Evolutionary conservation across 805 yeast species (phyloP).

Genomic region (Komagataella ulmi): DNA sequence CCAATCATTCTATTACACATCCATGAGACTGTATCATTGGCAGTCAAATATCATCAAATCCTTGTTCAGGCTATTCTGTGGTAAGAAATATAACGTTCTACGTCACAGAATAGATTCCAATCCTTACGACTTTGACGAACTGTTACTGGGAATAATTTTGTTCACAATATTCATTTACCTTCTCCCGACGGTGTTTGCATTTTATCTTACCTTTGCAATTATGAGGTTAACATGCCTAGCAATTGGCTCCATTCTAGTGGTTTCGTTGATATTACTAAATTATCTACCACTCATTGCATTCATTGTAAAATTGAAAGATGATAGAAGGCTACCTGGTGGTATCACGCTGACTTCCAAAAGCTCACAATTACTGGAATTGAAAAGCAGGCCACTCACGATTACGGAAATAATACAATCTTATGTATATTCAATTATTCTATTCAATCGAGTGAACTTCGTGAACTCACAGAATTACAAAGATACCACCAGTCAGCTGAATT

Average conservation of each 20-base stretch:
- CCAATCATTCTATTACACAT: constrained; percentile 62
- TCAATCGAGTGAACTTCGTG: constrained; percentile 7
- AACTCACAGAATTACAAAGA: constrained; percentile 7
- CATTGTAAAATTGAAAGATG: constrained; percentile 67
- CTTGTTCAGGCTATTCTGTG: constrained; percentile 74
- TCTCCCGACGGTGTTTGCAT: constrained; percentile 79
- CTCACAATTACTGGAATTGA: constrained; percentile 3
- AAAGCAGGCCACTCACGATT: constrained; percentile 14
- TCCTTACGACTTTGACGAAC: constrained; percentile 75
- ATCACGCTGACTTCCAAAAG: constrained; percentile 13
- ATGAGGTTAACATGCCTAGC: constrained; percentile 39
- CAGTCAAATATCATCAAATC: constrained; percentile 59
- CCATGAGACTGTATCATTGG: constrained; percentile 68
- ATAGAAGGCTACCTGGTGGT: constrained; percentile 48
- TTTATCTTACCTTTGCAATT: constrained; percentile 61
- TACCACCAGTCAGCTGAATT: constrained; percentile 3
- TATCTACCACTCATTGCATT: constrained; percentile 82
- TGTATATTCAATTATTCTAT: constrained; percentile 13
- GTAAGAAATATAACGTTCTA: constrained; percentile 74
- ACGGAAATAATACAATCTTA: constrained; percentile 15
- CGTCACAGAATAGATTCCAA: constrained; percentile 79
- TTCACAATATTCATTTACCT: constrained; percentile 71
- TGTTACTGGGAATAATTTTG: constrained; percentile 76
- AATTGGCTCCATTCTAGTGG: constrained; percentile 39
- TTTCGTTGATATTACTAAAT: constrained; percentile 50